Base-by-base conservation (phyloP, 1,284 basidiomycete species). In the Mycosarcoma mackinlayi region DNA sequence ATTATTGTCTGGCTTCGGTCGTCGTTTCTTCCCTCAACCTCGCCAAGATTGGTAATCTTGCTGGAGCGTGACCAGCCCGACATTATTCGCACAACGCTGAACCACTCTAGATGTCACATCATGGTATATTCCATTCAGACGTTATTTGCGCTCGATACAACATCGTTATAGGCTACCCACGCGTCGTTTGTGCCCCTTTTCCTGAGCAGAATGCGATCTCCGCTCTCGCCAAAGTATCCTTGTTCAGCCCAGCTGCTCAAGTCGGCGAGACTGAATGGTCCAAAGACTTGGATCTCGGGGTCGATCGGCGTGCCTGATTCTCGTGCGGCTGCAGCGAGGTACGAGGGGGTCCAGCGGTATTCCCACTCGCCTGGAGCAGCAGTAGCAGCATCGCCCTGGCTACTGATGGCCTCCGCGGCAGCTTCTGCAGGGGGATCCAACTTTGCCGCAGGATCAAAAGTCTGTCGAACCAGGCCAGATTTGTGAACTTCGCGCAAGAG, bases 281-380 rank as follows among this genome's bases (percentile, higher is more conserved):
- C 81, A 35, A 78, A 82, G 0, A 59, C 57, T 28, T 79, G 42
- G 1, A 75, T 52, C 18, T 80, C 75, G 5, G 76, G 71, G 13
- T 67, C 57, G 24, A 68, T 57, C 5, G 46, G 28, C 14, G 45
- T 44, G 25, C 63, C 68, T 21, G 65, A 24, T 30, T 62, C 57
- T 6, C 51, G 21, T 21, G 73, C 76, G n/a, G 67, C 65, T 13
- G 68, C 61, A 2, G 74, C 70, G 34, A 80, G 70, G 50, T 81
- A 78, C 1, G 67, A 39, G 4, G 79, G 73, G 13, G 79, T 58
- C 80, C 80, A 82, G 25, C 66, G 64, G 61, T 82, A 82, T 30
- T 75, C 73, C 71, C 70, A 80, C 24, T 62, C 45, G 14, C 39
- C 37, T 14, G 25, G 28, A n/a, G 53, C 42, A 1, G 40, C 23